Conservation (phyloP, 2,329 filamentous ascomycete species). For the Cytospora chrysosperma region DNA sequence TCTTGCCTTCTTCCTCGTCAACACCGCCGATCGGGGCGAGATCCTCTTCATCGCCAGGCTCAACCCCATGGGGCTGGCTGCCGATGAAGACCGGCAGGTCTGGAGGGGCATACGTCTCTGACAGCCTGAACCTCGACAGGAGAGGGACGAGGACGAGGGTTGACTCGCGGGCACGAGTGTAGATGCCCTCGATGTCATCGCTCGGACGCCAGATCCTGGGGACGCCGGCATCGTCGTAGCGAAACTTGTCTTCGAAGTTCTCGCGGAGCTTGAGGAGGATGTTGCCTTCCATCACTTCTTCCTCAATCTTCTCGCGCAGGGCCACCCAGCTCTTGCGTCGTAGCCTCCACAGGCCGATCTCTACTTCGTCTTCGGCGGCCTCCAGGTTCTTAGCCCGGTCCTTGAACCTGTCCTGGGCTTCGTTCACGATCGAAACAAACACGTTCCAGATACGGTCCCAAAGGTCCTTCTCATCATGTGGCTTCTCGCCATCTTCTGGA, state of each 20-base stretch:
- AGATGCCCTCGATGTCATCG: slow-evolving; percentile 95
- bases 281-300: slow-evolving; percentile 98
- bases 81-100: slow-evolving; percentile 86
- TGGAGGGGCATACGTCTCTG: slow-evolving; percentile 71
- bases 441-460: slow-evolving; percentile 95
- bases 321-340: slow-evolving; percentile 94
- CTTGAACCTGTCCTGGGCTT: slow-evolving; percentile 82
- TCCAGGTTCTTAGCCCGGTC: slow-evolving; percentile 92
- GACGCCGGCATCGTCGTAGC: slow-evolving; percentile 92
- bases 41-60: slow-evolving; percentile 86
- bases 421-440: slow-evolving; percentile 78
- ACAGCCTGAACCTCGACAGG: slow-evolving; percentile 78
- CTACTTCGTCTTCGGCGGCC: slow-evolving; percentile 85
- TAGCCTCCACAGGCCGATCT: slow-evolving; percentile 88
- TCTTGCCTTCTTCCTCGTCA: slow-evolving; percentile 92
- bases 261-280: slow-evolving; percentile 91
- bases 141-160: slow-evolving; percentile 89
- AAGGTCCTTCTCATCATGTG: slow-evolving; percentile 74
- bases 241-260: slow-evolving; percentile 99
- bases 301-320: slow-evolving; percentile 84
- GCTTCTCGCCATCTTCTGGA: slow-evolving; percentile 73
- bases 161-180: slow-evolving; percentile 88
- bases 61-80: slow-evolving; percentile 68
- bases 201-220: slow-evolving; percentile 95
- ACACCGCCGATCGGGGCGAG: slow-evolving; percentile 85